Base-by-base conservation (phyloP, 148 eudicot species). In the Cornus kousa region DNA sequence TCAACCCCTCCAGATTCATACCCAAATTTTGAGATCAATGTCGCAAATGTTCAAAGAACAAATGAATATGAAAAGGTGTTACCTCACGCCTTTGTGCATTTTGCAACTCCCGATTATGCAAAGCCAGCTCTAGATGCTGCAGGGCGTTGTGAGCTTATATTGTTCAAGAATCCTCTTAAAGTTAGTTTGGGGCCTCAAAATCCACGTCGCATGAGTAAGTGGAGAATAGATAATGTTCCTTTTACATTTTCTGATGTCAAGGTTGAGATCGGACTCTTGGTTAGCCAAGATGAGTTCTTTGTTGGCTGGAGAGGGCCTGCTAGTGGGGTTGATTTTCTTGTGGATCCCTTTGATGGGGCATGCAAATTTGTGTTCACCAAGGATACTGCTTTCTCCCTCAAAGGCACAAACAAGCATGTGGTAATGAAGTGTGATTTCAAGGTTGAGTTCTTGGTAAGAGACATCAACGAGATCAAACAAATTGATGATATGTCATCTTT, bases 71-170 rank as follows among this genome's bases (percentile, higher is more conserved):
- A 84, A 22, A 91, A 86, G 78, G 97, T 93, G 10, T 86, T 82
- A 72, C 96, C 97, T n/a, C 98, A 95, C 68, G 98, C 98, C 19
- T 95, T 90, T 80, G 87, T 95, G 72, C 98, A 95, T 80, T 93
- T 95, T 83, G 88, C 79, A 19, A 70, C 71, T 78, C 77, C 91
- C n/a, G 82, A 84, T 22, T 82, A 90, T 9, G 97, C 86, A 23
- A 33, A 62, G 16, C 74, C 55, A 55, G 94, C 92, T 74, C 68
- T 84, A 31, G 86, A 90, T 80, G 87, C 87, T 22, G 88, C 85
- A 31, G 90, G 87, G 5, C 70, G 83, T 68, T 82, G 86, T 19
- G 77, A 85, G 28, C 94, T 95, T 43, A 46, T 79, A 1, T 70
- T 90, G 14, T 46, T 3, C 24, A 79, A 82, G 19, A 89, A 82